phyloP scores from a whole-genome alignment of 2,329 filamentous ascomycete genomes.

The Basipetospora chlamydospora region DNA sequence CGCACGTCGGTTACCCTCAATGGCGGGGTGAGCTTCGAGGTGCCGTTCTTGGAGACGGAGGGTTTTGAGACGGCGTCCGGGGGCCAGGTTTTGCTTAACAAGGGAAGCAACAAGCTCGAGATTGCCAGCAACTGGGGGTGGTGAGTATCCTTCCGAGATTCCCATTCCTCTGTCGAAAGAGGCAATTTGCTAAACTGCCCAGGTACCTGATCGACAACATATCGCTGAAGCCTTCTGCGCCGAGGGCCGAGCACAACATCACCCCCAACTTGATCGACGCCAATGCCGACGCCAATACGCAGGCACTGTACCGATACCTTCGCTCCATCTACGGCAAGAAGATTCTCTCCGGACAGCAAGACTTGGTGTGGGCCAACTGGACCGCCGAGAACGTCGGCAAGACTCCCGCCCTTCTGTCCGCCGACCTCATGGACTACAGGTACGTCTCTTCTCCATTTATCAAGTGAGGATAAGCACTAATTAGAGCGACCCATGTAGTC shows the following conservation, averaged over 20 bases:
- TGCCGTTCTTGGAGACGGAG: constrained; percentile 23
- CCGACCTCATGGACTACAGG: constrained; percentile 34
- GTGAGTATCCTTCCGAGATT: constrained; percentile 12
- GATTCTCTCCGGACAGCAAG: constrained; percentile 33
- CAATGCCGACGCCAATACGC: constrained; percentile 20
- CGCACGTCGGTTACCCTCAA: constrained; percentile 28
- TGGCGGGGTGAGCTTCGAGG: constrained; percentile 23
- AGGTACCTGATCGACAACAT: constrained; percentile 30
- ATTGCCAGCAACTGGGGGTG: constrained; percentile 34
- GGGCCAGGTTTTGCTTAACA: constrained; percentile 28
- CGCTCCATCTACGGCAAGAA: constrained; percentile 28
- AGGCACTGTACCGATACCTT: constrained; percentile 25
- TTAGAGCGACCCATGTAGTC: constrained; percentile 10
- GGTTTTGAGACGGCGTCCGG: constrained; percentile 23
- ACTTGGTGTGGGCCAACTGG: constrained; percentile 26
- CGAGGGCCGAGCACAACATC: constrained; percentile 24
- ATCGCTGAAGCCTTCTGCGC: constrained; percentile 19
- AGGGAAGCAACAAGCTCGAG: constrained; percentile 27
- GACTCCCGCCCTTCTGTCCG: constrained; percentile 28
- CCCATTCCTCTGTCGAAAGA: background rate
- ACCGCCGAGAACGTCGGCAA: constrained; percentile 28
- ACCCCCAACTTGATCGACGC: constrained; percentile 22
- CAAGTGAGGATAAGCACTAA: background rate
- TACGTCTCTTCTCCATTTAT: background rate
- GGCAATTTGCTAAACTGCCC: background rate